Conservation (phyloP, 768 basidiomycete genomes). For the Boletales sp. region DNA sequence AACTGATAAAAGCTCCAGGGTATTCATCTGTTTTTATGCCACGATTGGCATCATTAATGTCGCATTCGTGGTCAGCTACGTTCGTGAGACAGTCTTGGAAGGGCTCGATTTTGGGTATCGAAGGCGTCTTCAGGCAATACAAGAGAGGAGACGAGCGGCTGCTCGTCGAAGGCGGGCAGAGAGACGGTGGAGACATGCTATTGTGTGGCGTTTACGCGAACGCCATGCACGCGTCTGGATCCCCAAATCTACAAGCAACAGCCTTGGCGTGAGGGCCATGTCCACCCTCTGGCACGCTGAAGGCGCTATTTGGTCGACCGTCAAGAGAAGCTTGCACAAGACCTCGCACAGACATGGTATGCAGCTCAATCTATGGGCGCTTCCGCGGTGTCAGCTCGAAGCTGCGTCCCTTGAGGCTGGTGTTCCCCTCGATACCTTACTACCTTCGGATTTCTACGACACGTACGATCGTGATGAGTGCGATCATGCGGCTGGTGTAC, state of each 20-base stretch:
- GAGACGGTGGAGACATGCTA: constrained; percentile 54
- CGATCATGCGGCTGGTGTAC: background rate
- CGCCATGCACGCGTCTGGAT: constrained; percentile 54
- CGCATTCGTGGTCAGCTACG: constrained; percentile 59
- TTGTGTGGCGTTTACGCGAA: constrained; percentile 60
- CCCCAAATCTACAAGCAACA: constrained; percentile 19
- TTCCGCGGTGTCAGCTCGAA: constrained; percentile 53
- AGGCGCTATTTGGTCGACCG: constrained; percentile 9
- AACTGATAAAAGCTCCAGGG: constrained; percentile 42
- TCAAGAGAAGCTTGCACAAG: background rate
- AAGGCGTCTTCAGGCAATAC: constrained; percentile 47
- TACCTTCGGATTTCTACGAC: constrained; percentile 38
- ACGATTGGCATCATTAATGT: constrained; percentile 60
- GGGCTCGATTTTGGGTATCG: constrained; percentile 64
- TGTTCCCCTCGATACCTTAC: constrained; percentile 49
- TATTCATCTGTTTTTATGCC: constrained; percentile 59
- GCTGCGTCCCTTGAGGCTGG: constrained; percentile 68
- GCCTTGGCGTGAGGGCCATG: constrained; percentile 8
- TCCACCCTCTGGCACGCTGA: constrained; percentile 3
- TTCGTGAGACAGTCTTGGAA: constrained; percentile 71
- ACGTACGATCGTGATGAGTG: constrained; percentile 6
- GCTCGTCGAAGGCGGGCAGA: constrained; percentile 44
- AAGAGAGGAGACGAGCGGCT: constrained; percentile 41
- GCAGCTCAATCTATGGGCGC: constrained; percentile 61
- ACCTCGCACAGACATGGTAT: constrained; percentile 38